Percentiles rank a stretch among this genome's conserved stretches.
Conservation (phyloP, 352 stramenopile genomes). For the Globisporangium okanoganense region DNA sequence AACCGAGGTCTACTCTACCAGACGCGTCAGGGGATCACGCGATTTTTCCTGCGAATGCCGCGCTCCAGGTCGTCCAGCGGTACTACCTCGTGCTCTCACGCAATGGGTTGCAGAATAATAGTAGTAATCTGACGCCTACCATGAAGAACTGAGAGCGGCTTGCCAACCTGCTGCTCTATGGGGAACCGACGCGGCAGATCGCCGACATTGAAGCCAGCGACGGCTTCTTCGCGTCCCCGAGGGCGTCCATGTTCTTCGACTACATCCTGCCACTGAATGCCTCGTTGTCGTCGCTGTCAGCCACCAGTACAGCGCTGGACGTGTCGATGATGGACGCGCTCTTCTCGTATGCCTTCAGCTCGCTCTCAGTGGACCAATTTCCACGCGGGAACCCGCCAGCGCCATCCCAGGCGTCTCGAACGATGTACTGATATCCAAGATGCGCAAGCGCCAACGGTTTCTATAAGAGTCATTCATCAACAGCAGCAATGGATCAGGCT, state of each 20-base stretch:
- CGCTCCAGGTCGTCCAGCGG: slow-evolving; percentile 40
- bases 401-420: slow-evolving; percentile 30
- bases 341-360: slow-evolving; percentile 43
- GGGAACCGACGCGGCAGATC: slow-evolving; percentile 30
- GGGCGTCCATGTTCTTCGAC: slow-evolving; percentile 45
- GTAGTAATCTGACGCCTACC: not conserved
- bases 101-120: not conserved
- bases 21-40: slow-evolving; percentile 34
- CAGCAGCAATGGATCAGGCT: slow-evolving; percentile 8
- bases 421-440: slow-evolving; percentile 24
- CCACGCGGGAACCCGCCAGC: slow-evolving; percentile 34
- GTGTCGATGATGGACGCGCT: slow-evolving; percentile 18
- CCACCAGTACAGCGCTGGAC: slow-evolving; percentile 7
- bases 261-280: slow-evolving; percentile 19
- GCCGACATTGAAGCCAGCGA: slow-evolving; percentile 11
- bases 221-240: slow-evolving; percentile 12
- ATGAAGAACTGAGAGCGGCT: slow-evolving; percentile 23
- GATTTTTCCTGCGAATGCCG: slow-evolving; percentile 34
- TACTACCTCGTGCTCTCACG: slow-evolving; percentile 30
- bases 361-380: slow-evolving; percentile 36
- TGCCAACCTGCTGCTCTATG: slow-evolving; percentile 39
- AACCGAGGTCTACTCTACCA: slow-evolving; percentile 39
- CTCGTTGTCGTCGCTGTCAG: not conserved
- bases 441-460: slow-evolving; percentile 43
- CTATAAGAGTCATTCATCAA: slow-evolving; percentile 19